Evolutionary conservation across 768 basidiomycete genomes (phyloP).

Genomic region (Strobilomyces echinocephalus): DNA sequence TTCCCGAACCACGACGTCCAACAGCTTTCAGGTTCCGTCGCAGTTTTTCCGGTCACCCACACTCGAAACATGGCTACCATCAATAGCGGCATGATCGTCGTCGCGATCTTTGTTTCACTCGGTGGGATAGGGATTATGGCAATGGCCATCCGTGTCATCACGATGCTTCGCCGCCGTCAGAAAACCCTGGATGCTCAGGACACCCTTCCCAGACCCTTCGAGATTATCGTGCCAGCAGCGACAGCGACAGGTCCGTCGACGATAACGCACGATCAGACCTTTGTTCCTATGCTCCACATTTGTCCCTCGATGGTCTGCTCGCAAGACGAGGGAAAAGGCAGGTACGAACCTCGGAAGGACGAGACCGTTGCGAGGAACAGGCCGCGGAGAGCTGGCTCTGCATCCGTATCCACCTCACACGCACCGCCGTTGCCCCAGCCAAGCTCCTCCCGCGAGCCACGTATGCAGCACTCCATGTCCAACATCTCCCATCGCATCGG

Average conservation of each 20-base stretch:
- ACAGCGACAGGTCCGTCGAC: background rate
- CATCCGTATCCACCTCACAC: background rate
- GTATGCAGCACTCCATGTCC: background rate
- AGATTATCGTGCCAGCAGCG: constrained; percentile 8
- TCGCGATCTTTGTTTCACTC: constrained; percentile 23
- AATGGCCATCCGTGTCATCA: constrained; percentile 11
- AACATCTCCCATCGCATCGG: background rate
- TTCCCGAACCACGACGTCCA: background rate
- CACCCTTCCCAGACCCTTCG: constrained; percentile 25
- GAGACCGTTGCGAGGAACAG: background rate
- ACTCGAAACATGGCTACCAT: background rate
- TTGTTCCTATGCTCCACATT: background rate
- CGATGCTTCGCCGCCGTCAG: constrained; percentile 16
- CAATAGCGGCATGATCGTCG: constrained; percentile 1
- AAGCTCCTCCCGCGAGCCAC: background rate
- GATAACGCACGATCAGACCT: background rate
- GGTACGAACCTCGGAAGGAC: background rate
- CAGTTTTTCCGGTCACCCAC: background rate
- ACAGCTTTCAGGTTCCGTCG: background rate
- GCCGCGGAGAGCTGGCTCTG: background rate
- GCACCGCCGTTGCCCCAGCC: background rate
- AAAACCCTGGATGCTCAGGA: constrained; percentile 19
- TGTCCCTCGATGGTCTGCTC: constrained; percentile 1
- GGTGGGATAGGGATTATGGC: constrained; percentile 17
- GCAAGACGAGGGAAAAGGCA: background rate